Percentiles rank a stretch among this genome's conserved stretches.
These are phyloP conservation scores for Talaromyces amestolkiae DNA, from an alignment of 2,329 filamentous ascomycete species.

Conservation along the genomic window DNA sequence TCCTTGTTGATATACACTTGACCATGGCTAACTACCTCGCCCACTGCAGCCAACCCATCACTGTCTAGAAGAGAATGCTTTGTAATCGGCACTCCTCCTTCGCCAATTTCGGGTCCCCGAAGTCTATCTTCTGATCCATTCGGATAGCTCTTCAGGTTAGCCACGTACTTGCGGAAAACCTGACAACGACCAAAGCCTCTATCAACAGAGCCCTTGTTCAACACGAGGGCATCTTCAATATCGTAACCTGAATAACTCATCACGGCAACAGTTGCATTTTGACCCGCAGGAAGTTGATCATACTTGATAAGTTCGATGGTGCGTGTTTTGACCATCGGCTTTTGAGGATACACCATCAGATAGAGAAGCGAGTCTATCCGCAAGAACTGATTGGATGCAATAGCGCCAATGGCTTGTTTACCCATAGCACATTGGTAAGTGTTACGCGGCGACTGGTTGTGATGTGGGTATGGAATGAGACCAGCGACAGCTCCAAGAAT, in stretches of 20 bases:
- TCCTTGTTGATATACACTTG: slow-evolving; percentile 91
- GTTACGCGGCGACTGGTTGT: slow-evolving; percentile 97
- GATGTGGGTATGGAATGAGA: slow-evolving; percentile 94
- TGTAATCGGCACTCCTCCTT: slow-evolving; percentile 59
- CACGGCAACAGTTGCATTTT: slow-evolving; percentile 95
- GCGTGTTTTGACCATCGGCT: slow-evolving; percentile 95
- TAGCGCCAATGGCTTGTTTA: slow-evolving; percentile 98
- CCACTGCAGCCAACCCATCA: slow-evolving; percentile 88
- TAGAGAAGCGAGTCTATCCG: slow-evolving; percentile 95
- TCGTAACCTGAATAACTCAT: slow-evolving; percentile 99
- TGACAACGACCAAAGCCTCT: slow-evolving; percentile 95
- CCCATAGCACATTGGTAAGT: slow-evolving; percentile 99
- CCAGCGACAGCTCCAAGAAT: slow-evolving; percentile 93
- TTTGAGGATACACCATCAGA: slow-evolving; percentile 94
- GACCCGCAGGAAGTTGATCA: slow-evolving; percentile 92
- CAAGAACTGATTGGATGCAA: slow-evolving; percentile 96
- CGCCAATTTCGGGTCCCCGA: slow-evolving; percentile 59
- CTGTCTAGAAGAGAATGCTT: slow-evolving; percentile 72
- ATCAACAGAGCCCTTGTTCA: slow-evolving; percentile 95
- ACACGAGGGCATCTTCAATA: slow-evolving; percentile 94
- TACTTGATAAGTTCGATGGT: slow-evolving; percentile 97
- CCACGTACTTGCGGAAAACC: slow-evolving; percentile 92
- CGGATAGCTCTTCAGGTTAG: slow-evolving; percentile 81
- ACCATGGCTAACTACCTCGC: slow-evolving; percentile 71
- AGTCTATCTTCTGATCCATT: slow-evolving; percentile 68